These are phyloP conservation scores for Euryodendron excelsum DNA, from an alignment of 148 eudicot genomes.

Conservation along the genomic window DNA sequence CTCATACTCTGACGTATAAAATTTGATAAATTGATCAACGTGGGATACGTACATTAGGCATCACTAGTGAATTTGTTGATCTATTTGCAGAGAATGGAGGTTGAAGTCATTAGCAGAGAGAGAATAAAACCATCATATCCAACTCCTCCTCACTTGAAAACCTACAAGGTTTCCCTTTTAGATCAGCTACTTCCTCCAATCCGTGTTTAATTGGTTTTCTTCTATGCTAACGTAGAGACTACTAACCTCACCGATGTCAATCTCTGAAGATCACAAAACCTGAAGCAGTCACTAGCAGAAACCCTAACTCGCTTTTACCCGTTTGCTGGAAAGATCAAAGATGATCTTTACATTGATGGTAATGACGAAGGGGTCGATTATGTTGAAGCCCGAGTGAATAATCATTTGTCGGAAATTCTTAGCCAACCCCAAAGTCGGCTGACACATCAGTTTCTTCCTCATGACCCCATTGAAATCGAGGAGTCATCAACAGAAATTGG, in stretches of 20 bases:
- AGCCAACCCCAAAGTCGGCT: no score
- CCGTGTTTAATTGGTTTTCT: background rate
- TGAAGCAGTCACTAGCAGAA: constrained; percentile 18
- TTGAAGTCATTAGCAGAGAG: constrained; percentile 8
- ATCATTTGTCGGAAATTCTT: constrained; percentile 9
- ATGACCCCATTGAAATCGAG: no score
- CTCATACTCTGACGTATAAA: no score
- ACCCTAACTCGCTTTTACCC: constrained; percentile 16
- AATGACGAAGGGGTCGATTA: constrained; percentile 20
- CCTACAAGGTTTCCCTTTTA: constrained; percentile 10
- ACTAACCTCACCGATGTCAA: background rate
- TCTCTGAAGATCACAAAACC: background rate
- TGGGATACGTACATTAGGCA: no score
- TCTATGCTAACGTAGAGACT: background rate
- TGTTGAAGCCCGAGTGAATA: constrained; percentile 11
- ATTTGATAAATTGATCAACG: no score
- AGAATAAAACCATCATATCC: constrained; percentile 25
- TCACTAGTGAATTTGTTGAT: no score
- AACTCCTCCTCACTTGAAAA: constrained; percentile 19
- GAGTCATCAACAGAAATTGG: no score
- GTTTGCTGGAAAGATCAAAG: constrained; percentile 9
- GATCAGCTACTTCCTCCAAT: background rate
- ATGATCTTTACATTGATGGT: constrained; percentile 7
- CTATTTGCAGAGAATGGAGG: constrained; percentile 8
- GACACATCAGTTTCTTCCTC: constrained; percentile 7